phyloP scores from a whole-genome alignment of 495 filamentous ascomycete species.

The Penicillium atrosanguineum region DNA sequence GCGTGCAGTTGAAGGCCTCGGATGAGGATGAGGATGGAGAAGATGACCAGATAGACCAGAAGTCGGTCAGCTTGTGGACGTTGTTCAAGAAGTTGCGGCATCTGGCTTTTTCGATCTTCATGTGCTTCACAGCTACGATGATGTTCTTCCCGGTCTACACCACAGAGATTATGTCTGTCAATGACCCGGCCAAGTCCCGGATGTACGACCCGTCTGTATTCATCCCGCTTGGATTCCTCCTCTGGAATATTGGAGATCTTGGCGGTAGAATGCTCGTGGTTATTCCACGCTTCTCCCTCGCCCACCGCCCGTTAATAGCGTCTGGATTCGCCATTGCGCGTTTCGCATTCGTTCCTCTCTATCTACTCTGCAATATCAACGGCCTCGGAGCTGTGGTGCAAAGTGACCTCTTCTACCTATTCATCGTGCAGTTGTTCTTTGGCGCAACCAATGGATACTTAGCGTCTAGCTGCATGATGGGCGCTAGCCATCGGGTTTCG shows the following conservation, averaged over 20 bases:
- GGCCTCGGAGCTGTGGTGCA: constrained; percentile 64
- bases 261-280: constrained; percentile 69
- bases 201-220: constrained; percentile 73
- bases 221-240: constrained; percentile 84
- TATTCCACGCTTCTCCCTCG: constrained; percentile 58
- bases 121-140: constrained; percentile 85
- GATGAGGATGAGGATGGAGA: constrained; percentile 19
- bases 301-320: constrained; percentile 58
- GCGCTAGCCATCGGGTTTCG: constrained; percentile 72
- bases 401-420: constrained; percentile 85
- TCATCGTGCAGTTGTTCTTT: constrained; percentile 78
- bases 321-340: constrained; percentile 64
- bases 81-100: constrained; percentile 74
- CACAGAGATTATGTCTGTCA: constrained; percentile 70
- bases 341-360: constrained; percentile 74
- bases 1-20: constrained; percentile 20
- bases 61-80: constrained; percentile 59
- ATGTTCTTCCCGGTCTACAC: constrained; percentile 87
- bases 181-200: constrained; percentile 45
- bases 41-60: constrained; percentile 22
- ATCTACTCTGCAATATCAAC: constrained; percentile 81
- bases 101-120: constrained; percentile 65
- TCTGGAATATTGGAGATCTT: constrained; percentile 93
- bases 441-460: constrained; percentile 85
- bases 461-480: constrained; percentile 86